These are phyloP conservation scores for Diaporthe ampelina DNA, from an alignment of 2,329 filamentous ascomycete species.

Conservation along the genomic window DNA sequence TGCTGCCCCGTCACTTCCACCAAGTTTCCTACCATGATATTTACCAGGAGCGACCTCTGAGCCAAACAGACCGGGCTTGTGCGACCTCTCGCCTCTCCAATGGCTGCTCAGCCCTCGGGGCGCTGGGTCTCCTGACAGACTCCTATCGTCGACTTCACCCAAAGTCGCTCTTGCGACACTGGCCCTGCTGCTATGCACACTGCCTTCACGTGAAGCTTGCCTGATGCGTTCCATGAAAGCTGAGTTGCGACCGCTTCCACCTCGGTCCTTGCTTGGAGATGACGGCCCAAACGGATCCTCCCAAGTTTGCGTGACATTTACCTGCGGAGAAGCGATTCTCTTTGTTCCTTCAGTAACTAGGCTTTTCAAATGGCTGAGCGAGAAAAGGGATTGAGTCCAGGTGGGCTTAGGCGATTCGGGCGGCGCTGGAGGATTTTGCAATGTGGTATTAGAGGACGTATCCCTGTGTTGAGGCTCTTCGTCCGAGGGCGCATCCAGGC, in stretches of 20 bases:
- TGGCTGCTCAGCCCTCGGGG: conserved; percentile 6
- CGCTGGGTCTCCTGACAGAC: conserved; percentile 9
- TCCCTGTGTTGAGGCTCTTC: conserved; percentile 33
- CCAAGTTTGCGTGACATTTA: conserved; percentile 34
- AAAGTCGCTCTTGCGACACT: conserved; percentile 1
- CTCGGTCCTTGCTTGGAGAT: conserved; percentile 30
- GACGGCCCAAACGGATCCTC: conserved; percentile 42
- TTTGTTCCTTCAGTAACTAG: conserved; percentile 50
- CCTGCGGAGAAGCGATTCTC: conserved; percentile 47
- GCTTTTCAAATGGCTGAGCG: conserved; percentile 50
- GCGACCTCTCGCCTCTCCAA: conserved; percentile 7
- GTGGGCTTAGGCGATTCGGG: conserved; percentile 43
- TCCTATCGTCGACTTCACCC: conserved; percentile 38
- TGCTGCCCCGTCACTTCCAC: conserved; percentile 44
- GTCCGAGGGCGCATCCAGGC: conserved; percentile 46
- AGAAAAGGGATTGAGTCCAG: conserved; percentile 48
- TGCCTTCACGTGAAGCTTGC: conserved; percentile 39
- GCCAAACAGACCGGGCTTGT: not conserved
- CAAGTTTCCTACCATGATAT: not conserved
- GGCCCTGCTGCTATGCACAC: conserved; percentile 33
- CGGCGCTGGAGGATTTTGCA: conserved; percentile 19
- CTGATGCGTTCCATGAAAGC: conserved; percentile 41
- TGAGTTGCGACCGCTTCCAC: conserved; percentile 38
- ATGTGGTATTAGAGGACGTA: conserved; percentile 22
- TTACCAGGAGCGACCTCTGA: not conserved